Evolutionary conservation across 306 rosid species (phyloP).

Genomic region (Gynostemma pentaphyllum): DNA sequence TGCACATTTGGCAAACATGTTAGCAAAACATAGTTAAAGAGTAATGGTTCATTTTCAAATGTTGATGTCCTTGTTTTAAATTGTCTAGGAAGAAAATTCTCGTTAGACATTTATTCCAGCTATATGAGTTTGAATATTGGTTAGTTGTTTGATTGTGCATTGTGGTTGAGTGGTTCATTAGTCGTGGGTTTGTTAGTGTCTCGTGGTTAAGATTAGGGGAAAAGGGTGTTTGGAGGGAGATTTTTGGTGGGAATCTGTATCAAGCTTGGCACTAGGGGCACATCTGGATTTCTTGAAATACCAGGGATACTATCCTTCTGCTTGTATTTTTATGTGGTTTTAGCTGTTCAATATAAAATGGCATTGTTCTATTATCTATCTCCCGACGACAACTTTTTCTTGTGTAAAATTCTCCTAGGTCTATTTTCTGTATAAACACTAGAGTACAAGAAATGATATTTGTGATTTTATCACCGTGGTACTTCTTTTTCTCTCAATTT

Average conservation of each 20-base stretch:
- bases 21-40: not conserved
- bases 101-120: too few relatives aligned
- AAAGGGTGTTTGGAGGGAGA: not conserved
- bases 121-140: too few relatives aligned
- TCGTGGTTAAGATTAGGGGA: not conserved
- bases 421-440: not conserved
- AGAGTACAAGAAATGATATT: not conserved
- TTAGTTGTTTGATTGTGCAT: not conserved
- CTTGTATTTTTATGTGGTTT: not conserved
- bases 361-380: not conserved
- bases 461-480: conserved; percentile 5
- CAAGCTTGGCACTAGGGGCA: not conserved
- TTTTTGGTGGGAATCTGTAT: not conserved
- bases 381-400: not conserved
- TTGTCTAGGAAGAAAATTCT: too few relatives aligned
- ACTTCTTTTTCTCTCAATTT: conserved; percentile 12
- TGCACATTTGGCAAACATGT: not conserved
- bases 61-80: too few relatives aligned
- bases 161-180: not conserved
- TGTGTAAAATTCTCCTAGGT: not conserved
- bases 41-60: too few relatives aligned
- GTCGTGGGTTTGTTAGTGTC: not conserved
- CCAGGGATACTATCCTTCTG: not conserved
- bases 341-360: not conserved
- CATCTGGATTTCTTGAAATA: not conserved